Conservation (phyloP, 257 asterid genomes). For the Thymus quinquecostatus region DNA sequence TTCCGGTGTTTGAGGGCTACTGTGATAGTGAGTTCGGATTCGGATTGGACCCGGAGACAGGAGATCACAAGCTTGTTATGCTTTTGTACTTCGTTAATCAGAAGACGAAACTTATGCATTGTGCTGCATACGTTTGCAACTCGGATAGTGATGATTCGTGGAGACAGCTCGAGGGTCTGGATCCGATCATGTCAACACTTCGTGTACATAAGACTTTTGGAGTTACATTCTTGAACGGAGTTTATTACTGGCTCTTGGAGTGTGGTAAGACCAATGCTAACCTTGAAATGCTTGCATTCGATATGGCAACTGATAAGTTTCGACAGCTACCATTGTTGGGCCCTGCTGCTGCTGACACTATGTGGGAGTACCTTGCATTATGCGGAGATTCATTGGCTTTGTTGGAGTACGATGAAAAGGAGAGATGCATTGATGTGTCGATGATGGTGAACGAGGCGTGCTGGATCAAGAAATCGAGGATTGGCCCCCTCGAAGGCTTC, state of each 20-base stretch:
- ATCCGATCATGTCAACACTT: conserved; percentile 30
- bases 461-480: conserved; percentile 39
- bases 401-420: conserved; percentile 36
- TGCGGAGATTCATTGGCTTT: conserved; percentile 44
- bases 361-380: conserved; percentile 39
- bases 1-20: neutral
- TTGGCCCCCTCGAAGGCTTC: conserved; percentile 34
- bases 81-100: conserved; percentile 39
- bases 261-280: conserved; percentile 10
- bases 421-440: conserved; percentile 44
- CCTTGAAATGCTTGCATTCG: conserved; percentile 42
- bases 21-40: neutral
- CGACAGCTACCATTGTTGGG: conserved; percentile 38
- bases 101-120: no score
- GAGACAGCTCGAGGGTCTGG: conserved; percentile 43
- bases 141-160: conserved; percentile 47
- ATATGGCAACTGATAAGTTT: conserved; percentile 41
- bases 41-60: conserved; percentile 42
- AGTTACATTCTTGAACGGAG: conserved; percentile 48
- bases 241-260: conserved; percentile 50
- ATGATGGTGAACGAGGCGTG: conserved; percentile 39
- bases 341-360: conserved; percentile 27
- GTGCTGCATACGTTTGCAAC: conserved; percentile 35
- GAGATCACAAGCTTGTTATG: conserved; percentile 46
- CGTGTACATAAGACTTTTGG: conserved; percentile 33